phyloP scores from a whole-genome alignment of 2,329 filamentous ascomycete genomes.

The Neonectria faginata region DNA sequence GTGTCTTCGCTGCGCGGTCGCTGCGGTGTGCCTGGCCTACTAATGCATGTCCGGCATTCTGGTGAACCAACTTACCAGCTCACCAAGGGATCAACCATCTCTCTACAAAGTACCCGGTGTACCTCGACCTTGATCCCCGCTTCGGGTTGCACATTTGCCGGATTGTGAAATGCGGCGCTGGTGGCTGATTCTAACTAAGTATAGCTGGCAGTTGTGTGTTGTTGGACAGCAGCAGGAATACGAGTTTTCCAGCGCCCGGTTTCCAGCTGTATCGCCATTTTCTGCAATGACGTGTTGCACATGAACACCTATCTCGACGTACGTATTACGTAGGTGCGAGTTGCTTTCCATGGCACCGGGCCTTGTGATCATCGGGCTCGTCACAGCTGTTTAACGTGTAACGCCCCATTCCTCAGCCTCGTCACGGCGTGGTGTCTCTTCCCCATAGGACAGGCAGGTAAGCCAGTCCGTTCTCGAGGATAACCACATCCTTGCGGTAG shows the following conservation, averaged over 20 bases:
- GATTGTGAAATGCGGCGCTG: constrained; percentile 6
- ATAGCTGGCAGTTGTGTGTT: background rate
- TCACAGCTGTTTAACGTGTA: constrained; percentile 13
- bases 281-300: constrained; percentile 2
- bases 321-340: background rate
- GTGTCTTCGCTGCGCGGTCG: background rate
- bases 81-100: constrained; percentile 13
- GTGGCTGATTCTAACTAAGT: background rate
- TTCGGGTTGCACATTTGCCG: constrained; percentile 1
- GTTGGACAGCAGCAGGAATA: constrained; percentile 4
- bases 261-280: background rate
- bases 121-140: background rate
- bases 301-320: constrained; percentile 2
- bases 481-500: background rate
- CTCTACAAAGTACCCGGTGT: background rate
- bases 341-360: constrained; percentile 4
- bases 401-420: constrained; percentile 1
- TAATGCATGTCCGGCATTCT: constrained; percentile 16
- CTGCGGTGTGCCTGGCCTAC: constrained; percentile 18
- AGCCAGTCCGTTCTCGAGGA: background rate
- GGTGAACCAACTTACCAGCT: background rate
- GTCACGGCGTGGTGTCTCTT: constrained; percentile 23
- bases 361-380: constrained; percentile 10
- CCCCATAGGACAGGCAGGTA: constrained; percentile 11
- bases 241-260: background rate